phyloP scores from a whole-genome alignment of 768 basidiomycete species.

The Lentinula edodes region DNA sequence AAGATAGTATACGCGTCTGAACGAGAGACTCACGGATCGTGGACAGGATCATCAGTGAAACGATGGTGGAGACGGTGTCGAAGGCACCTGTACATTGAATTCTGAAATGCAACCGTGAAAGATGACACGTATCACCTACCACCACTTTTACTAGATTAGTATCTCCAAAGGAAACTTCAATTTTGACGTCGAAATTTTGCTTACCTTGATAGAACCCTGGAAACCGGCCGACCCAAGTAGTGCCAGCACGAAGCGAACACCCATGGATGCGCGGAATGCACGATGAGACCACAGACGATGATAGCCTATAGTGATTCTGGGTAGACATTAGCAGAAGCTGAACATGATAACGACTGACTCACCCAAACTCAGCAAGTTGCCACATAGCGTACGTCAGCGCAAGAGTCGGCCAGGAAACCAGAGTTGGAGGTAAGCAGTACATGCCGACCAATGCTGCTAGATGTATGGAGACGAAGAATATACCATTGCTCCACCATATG shows the following conservation, averaged over 20 bases:
- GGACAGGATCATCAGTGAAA: conserved; percentile 63
- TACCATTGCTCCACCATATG: conserved; percentile 61
- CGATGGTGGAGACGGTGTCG: conserved; percentile 75
- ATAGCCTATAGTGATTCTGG: conserved; percentile 70
- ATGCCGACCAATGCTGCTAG: conserved; percentile 50
- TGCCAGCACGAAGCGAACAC: conserved; percentile 54
- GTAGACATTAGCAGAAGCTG: neutral
- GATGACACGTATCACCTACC: conserved; percentile 26
- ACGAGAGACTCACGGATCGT: conserved; percentile 50
- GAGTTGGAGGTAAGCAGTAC: conserved; percentile 40
- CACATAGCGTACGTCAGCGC: conserved; percentile 52
- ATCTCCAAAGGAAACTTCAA: neutral
- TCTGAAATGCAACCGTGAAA: neutral
- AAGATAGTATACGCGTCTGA: neutral
- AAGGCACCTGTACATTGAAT: conserved; percentile 43
- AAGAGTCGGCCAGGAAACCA: conserved; percentile 39
- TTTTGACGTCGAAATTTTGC: neutral
- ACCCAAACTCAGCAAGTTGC: conserved; percentile 73
- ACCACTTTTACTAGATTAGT: conserved; percentile 34
- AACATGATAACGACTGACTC: neutral
- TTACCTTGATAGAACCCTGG: conserved; percentile 75
- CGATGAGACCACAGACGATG: conserved; percentile 77
- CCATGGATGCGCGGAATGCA: conserved; percentile 53
- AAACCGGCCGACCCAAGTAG: conserved; percentile 67
- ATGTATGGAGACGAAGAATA: conserved; percentile 56